Base-by-base conservation (phyloP, 768 basidiomycete species). In the Pilatotrama ljubarskyi region DNA sequence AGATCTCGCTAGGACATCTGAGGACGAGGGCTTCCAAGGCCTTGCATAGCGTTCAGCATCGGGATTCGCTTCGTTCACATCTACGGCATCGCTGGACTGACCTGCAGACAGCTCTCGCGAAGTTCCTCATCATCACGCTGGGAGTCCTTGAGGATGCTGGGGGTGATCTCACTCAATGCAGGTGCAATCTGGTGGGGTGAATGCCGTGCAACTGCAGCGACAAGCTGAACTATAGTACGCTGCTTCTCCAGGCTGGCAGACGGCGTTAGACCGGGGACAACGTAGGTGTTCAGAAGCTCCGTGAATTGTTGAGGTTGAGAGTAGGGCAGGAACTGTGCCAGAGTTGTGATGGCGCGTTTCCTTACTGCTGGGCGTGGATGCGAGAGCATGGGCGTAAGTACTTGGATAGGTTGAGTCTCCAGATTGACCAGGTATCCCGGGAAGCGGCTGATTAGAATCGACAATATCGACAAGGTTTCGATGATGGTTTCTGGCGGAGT, bases 391-490 rank as follows among this genome's bases (percentile, higher is more conserved):
- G 84, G 91, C 0, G 84, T 88, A 55, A 90, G 82, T 18, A 88
- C 85, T 5, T 75, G 70, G 5, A 94, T 75, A 32, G 93, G 87
- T 46, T 81, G 81, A 15, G 86, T 82, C 47, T 76, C 70, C 52
- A 87, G 73, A 57, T 77, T 77, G 36, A 86, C 75, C 46, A 93
- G 76, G 67, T 88, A 82, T 49, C 78, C 78, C 2, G 92, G 87
- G 77, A 94, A 95, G 43, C 93, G 88, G 63, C 84, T 85, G 70
- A 93, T 92, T 51, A 95, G 84, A 69, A 95, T 93, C 13, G 92
- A 90, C 17, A 97, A 81, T 55, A 93, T 94, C 18, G 88, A 84
- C 6, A 96, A 78, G 1, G 89, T 88, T 71, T 95, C 93, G 40
- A 93, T 80, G 37, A 93, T 80, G 2, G 92, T 86, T 70, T 94